These are phyloP conservation scores for Aspergillus uvarum DNA, from an alignment of 2,329 filamentous ascomycete species.

Conservation along the genomic window DNA sequence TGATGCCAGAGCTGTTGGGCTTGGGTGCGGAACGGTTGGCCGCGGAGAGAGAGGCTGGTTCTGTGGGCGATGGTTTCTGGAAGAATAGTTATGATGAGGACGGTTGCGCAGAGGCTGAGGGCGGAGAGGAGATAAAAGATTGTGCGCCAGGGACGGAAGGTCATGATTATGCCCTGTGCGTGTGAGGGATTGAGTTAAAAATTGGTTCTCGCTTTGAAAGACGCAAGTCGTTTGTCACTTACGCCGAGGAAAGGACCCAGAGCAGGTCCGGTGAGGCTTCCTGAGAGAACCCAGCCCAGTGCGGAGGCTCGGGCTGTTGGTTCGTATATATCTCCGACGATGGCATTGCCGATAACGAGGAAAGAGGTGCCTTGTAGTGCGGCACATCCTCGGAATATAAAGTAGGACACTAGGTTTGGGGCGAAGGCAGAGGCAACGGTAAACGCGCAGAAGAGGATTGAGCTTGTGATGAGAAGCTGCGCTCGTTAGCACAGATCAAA, in stretches of 20 bases:
- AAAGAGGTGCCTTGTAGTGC: slow-evolving; percentile 76
- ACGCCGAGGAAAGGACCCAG: slow-evolving; percentile 53
- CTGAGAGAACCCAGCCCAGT: slow-evolving; percentile 70
- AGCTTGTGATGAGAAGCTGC: slow-evolving; percentile 56
- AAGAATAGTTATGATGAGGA: slow-evolving; percentile 65
- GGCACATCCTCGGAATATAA: slow-evolving; percentile 70
- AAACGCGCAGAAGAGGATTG: slow-evolving; percentile 64
- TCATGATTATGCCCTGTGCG: slow-evolving; percentile 68
- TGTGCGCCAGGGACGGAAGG: slow-evolving; percentile 68
- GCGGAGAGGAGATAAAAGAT: slow-evolving; percentile 78
- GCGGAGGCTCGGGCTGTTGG: slow-evolving; percentile 70
- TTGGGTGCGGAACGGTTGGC: slow-evolving; percentile 53
- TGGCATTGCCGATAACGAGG: slow-evolving; percentile 68
- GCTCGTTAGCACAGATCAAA: slow-evolving; percentile 4
- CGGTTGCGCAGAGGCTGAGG: slow-evolving; percentile 59
- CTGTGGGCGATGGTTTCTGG: slow-evolving; percentile 71
- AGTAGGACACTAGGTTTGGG: slow-evolving; percentile 69
- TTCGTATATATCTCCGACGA: slow-evolving; percentile 66
- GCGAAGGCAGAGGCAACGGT: slow-evolving; percentile 72
- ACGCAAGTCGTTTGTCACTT: slow-evolving; percentile 10
- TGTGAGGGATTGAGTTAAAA: too few species aligned
- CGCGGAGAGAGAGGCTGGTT: slow-evolving; percentile 61
- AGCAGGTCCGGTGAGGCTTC: slow-evolving; percentile 69
- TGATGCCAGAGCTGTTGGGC: slow-evolving; percentile 58
- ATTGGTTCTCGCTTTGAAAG: too few species aligned